phyloP scores from a whole-genome alignment of 2,329 filamentous ascomycete species.

The Pestalotiopsis sp. region DNA sequence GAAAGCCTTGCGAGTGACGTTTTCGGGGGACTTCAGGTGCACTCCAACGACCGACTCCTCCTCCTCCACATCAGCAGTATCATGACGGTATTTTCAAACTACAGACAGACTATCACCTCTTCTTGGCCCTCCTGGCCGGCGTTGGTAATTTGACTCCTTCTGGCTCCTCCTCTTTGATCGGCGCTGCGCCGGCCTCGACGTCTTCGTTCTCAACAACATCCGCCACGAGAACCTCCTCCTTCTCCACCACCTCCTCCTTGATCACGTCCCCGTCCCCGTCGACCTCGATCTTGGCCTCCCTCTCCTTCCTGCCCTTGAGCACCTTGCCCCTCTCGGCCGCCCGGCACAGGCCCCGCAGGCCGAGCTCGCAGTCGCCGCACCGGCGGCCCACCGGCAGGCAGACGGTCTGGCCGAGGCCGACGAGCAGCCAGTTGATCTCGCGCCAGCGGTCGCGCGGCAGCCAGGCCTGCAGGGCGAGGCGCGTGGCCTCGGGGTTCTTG shows the following conservation, averaged over 20 bases:
- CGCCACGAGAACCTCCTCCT: slow-evolving; percentile 31
- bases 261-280: slow-evolving; percentile 9
- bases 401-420: slow-evolving; percentile 85
- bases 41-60: background rate
- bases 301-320: slow-evolving; percentile 55
- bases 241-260: slow-evolving; percentile 31
- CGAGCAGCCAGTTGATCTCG: slow-evolving; percentile 88
- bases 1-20: too few relatives aligned
- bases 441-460: slow-evolving; percentile 84
- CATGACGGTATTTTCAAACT: background rate
- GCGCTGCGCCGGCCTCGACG: background rate
- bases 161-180: slow-evolving; percentile 4
- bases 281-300: slow-evolving; percentile 37
- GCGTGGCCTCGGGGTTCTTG: slow-evolving; percentile 80
- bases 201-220: slow-evolving; percentile 29
- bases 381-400: slow-evolving; percentile 78
- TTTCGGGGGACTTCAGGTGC: background rate
- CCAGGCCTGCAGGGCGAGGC: slow-evolving; percentile 77
- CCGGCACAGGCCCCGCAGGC: slow-evolving; percentile 74
- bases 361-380: slow-evolving; percentile 86
- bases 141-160: background rate
- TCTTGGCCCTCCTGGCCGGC: background rate
- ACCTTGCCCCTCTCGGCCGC: slow-evolving; percentile 70
- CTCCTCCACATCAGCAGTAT: too few relatives aligned
- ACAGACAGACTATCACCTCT: background rate